Conservation (phyloP, 441 rosid genomes). For the Adansonia rubrostipa region DNA sequence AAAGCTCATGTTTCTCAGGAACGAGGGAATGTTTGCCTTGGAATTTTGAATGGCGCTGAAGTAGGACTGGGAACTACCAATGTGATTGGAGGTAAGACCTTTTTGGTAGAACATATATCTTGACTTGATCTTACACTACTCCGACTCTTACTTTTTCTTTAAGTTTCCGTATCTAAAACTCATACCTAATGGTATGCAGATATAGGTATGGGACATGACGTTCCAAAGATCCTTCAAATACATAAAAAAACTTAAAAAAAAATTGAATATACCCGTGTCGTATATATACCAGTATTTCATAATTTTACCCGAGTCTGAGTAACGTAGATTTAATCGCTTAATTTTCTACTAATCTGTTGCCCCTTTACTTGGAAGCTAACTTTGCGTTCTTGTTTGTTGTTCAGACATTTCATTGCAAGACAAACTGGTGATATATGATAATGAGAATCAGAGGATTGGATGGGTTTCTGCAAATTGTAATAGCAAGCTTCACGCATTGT, state of each 20-base stretch:
- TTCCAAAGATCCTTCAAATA: too few relatives aligned
- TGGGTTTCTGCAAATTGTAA: conserved; percentile 22
- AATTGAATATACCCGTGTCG: too few relatives aligned
- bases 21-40: conserved; percentile 62
- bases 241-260: too few relatives aligned
- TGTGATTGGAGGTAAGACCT: conserved; percentile 43
- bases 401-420: conserved; percentile 27
- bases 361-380: not conserved
- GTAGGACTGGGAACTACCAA: conserved; percentile 38
- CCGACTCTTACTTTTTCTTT: too few relatives aligned
- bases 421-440: conserved; percentile 26
- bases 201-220: too few relatives aligned
- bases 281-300: too few relatives aligned
- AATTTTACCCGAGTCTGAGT: too few relatives aligned
- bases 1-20: conserved; percentile 38
- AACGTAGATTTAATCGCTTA: not conserved
- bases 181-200: too few relatives aligned
- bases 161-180: too few relatives aligned
- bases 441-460: conserved; percentile 25
- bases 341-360: not conserved
- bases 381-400: not conserved
- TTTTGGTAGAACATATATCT: not conserved
- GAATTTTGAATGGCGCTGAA: conserved; percentile 55
- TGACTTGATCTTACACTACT: too few relatives aligned
- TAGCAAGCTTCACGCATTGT: not conserved